Conservation (phyloP, 129 eudicot genomes). For the Smallanthus sonchifolius region DNA sequence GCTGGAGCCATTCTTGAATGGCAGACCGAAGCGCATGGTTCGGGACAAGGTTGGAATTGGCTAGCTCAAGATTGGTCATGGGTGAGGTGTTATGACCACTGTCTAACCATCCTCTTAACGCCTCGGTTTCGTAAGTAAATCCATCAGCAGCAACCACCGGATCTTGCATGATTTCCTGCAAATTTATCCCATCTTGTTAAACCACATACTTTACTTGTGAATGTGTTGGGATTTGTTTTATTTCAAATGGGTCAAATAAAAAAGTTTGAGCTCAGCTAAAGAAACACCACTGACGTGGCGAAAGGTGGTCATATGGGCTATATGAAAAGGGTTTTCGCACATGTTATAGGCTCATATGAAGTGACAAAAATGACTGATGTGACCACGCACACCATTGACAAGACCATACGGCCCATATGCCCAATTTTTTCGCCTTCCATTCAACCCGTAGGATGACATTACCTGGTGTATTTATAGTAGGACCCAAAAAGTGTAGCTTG, state of each 20-base stretch:
- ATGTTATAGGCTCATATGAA: no score
- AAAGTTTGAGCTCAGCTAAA: not conserved
- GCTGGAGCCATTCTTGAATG: slow-evolving; percentile 87
- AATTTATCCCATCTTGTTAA: not conserved
- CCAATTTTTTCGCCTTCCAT: no score
- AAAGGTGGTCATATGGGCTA: no score
- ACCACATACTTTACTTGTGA: not conserved
- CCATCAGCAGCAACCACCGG: slow-evolving; percentile 92
- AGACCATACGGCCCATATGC: no score
- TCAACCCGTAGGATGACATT: no score
- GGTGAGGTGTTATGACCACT: slow-evolving; percentile 83
- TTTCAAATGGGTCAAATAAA: not conserved
- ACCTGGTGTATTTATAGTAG: no score
- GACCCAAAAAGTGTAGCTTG: no score
- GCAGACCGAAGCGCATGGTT: slow-evolving; percentile 82
- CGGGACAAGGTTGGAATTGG: slow-evolving; percentile 50
- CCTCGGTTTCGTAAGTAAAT: slow-evolving; percentile 81
- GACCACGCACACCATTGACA: no score
- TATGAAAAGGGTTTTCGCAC: no score
- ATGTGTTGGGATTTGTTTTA: not conserved
- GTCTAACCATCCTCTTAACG: slow-evolving; percentile 79
- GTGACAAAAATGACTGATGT: no score
- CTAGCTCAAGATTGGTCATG: slow-evolving; percentile 73
- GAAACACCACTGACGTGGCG: no score
- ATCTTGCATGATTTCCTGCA: slow-evolving; percentile 86